A percentile compares a stretch with the other conserved stretches of the same genome.
These are phyloP conservation scores for Dryadomyces quercus-mongolicae DNA, from an alignment of 2,329 filamentous ascomycete species.

Conservation along the genomic window DNA sequence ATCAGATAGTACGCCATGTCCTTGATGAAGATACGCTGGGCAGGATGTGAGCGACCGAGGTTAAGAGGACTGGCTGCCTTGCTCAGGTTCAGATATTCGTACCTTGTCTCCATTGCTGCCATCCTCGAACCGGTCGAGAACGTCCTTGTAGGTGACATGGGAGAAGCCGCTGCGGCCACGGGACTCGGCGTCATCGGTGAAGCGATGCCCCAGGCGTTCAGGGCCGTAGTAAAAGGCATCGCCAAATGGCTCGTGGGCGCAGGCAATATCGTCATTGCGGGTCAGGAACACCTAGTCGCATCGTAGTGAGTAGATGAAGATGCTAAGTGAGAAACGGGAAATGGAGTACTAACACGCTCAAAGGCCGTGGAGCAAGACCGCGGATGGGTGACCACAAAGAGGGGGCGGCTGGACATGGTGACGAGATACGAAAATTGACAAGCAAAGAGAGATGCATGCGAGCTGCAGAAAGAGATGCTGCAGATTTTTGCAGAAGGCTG, in stretches of 20 bases:
- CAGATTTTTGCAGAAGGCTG: neutral
- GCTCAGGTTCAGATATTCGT: neutral
- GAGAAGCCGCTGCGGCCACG: constrained; percentile 53
- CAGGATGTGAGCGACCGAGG: no score
- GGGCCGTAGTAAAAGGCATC: constrained; percentile 95
- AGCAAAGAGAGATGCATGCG: neutral
- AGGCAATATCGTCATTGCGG: constrained; percentile 65
- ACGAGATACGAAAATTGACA: neutral
- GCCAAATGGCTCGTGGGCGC: constrained; percentile 90
- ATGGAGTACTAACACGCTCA: constrained; percentile 56
- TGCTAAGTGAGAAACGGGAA: neutral
- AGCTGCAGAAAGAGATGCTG: neutral
- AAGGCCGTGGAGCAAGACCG: constrained; percentile 94
- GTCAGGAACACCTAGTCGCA: constrained; percentile 82
- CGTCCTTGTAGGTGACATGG: constrained; percentile 60
- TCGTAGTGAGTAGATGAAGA: neutral
- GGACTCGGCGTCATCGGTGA: constrained; percentile 50
- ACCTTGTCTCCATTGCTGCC: constrained; percentile 50
- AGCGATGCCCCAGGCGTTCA: constrained; percentile 72
- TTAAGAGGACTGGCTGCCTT: neutral
- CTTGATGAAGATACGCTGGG: constrained; percentile 84
- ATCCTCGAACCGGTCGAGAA: constrained; percentile 62
- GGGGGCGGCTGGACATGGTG: constrained; percentile 63
- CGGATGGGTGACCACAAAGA: constrained; percentile 91
- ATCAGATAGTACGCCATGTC: constrained; percentile 92